Conservation (phyloP, 129 eudicot species). For the Saposhnikovia divaricata region DNA sequence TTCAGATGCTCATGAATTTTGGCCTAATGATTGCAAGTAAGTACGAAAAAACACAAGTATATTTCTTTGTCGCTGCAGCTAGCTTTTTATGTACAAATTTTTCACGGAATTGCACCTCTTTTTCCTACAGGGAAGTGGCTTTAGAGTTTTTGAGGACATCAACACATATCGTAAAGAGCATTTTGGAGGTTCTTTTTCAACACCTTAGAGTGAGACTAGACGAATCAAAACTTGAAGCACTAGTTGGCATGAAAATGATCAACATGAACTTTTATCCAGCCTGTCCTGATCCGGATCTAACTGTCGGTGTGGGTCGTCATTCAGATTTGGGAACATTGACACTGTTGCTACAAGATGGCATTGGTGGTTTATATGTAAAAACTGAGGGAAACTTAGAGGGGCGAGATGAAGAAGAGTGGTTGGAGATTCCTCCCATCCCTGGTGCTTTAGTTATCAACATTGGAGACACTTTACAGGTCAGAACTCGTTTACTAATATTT, state of each 20-base stretch:
- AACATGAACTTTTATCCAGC: slow-evolving; percentile 38
- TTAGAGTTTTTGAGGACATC: slow-evolving; percentile 29
- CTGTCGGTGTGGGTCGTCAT: slow-evolving; percentile 38
- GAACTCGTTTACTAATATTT: background rate
- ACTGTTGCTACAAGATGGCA: slow-evolving; percentile 39
- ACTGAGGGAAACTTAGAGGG: background rate
- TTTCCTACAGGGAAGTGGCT: slow-evolving; percentile 23
- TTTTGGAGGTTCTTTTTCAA: slow-evolving; percentile 19
- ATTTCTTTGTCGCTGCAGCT: background rate
- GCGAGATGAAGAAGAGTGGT: slow-evolving; percentile 20
- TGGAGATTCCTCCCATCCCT: slow-evolving; percentile 22
- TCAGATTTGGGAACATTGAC: slow-evolving; percentile 39
- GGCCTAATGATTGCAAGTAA: slow-evolving; percentile 48
- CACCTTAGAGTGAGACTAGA: slow-evolving; percentile 27
- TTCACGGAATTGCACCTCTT: background rate
- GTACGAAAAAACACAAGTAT: too few species aligned
- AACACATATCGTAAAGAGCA: slow-evolving; percentile 21
- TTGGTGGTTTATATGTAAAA: slow-evolving; percentile 41
- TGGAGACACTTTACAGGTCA: slow-evolving; percentile 1
- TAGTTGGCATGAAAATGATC: slow-evolving; percentile 23
- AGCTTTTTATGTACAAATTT: background rate
- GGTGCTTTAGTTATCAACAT: background rate
- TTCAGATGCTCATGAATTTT: slow-evolving; percentile 28
- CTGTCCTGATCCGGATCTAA: slow-evolving; percentile 43
- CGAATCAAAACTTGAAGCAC: slow-evolving; percentile 17